These are phyloP conservation scores for Yarrowia bubula DNA, from an alignment of 805 yeast species.

Conservation along the genomic window DNA sequence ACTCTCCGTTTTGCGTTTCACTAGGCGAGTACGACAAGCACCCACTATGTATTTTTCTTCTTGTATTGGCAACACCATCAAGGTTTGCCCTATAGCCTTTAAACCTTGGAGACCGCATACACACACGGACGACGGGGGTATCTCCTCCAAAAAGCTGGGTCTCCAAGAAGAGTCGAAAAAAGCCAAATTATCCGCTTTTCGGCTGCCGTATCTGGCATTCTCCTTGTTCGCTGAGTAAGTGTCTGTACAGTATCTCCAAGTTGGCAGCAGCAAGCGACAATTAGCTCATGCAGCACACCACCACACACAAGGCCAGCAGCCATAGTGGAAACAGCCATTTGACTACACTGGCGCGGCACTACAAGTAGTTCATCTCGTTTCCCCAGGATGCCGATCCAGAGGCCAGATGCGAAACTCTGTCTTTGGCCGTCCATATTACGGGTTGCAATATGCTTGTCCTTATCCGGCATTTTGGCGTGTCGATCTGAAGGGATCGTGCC, in stretches of 20 bases:
- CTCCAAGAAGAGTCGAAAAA: no score
- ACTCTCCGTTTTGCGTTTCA: neutral
- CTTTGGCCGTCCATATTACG: neutral
- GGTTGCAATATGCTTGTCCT: neutral
- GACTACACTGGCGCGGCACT: no score
- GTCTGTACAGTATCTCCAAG: no score
- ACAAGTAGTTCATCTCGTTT: neutral
- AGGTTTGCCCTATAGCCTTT: neutral
- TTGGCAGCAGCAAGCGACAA: no score
- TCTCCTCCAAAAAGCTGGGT: neutral
- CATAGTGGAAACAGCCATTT: no score
- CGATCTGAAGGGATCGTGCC: slow-evolving; percentile 22
- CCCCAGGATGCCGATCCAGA: slow-evolving; percentile 1
- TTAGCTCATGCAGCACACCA: neutral
- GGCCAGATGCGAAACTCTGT: slow-evolving; percentile 6
- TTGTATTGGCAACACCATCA: neutral
- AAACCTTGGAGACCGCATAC: slow-evolving; percentile 8
- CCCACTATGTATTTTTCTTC: neutral
- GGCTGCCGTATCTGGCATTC: slow-evolving; percentile 5
- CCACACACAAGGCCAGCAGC: neutral
- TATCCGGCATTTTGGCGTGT: slow-evolving; percentile 12
- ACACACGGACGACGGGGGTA: slow-evolving; percentile 1
- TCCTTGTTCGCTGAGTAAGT: no score
- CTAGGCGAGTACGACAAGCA: neutral
- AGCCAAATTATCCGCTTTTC: no score